phyloP scores from a whole-genome alignment of 257 asterid species.

The Penstemon barbatus region DNA sequence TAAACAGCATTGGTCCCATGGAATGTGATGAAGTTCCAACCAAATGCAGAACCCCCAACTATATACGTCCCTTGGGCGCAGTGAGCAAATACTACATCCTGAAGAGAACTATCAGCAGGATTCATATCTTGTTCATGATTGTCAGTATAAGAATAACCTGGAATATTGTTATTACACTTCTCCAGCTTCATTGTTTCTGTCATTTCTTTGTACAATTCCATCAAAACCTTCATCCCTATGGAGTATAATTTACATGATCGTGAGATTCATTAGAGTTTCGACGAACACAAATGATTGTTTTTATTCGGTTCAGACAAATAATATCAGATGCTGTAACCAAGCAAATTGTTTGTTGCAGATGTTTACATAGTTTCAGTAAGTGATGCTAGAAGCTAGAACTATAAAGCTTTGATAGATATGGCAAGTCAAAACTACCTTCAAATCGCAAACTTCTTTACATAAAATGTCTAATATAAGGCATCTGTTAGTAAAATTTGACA shows the following conservation, averaged over 20 bases:
- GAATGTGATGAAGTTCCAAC: conserved; percentile 80
- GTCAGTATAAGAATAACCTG: conserved; percentile 26
- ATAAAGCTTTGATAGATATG: background rate
- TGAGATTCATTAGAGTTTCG: background rate
- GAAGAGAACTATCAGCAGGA: conserved; percentile 29
- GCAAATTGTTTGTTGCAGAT: background rate
- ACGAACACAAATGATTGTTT: background rate
- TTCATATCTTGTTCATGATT: conserved; percentile 34
- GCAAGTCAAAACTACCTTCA: too few species aligned
- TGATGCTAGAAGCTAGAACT: background rate
- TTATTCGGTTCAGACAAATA: background rate
- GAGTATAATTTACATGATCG: conserved; percentile 9
- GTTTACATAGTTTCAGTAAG: background rate
- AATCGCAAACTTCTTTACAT: too few species aligned
- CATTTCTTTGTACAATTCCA: conserved; percentile 65
- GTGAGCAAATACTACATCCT: conserved; percentile 29
- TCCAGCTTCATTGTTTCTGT: conserved; percentile 39
- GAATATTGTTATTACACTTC: conserved; percentile 35
- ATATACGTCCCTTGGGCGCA: conserved; percentile 44
- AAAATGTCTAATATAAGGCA: too few species aligned
- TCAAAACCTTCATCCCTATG: conserved; percentile 70
- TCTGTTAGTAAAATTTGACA: too few species aligned
- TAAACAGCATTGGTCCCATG: conserved; percentile 39
- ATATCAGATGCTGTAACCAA: background rate
- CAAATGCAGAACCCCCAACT: conserved; percentile 83